Evolutionary conservation across 805 yeast genomes (phyloP), one percentile per base, ranked within the genome.

Genomic region (Kuraishia piskuri): DNA sequence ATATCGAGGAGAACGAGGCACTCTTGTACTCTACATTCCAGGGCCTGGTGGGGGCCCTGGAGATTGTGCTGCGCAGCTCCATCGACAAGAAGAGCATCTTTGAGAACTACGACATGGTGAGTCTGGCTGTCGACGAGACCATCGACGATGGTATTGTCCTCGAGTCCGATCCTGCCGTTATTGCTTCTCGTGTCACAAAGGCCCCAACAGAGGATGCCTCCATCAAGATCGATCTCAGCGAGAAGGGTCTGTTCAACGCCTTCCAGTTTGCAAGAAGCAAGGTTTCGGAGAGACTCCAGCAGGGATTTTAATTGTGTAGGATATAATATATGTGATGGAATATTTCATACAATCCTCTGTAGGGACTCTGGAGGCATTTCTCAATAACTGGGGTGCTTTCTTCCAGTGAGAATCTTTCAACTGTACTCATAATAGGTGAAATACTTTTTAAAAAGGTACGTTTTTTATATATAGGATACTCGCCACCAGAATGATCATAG

Each of bases 91-190:
- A 83, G 59, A 79, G 91, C 2, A 72, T 92, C 49, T 79, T 84
- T 61, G 96, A 88, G 58, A 81, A 85, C 66, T 94, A 86, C 66
- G 99, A 94, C 69, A 76, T 88, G 75, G 86, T 90, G 44, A 76
- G 89, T 48, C 77, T 94, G 67, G 88, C 95, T 3, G 79, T 91
- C 48, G 99, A 94, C 68, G 98, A 94, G 70, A 79, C 95, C 9
- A 76, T 94, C 50, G 99, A 94, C 66, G 96, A 91, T 65, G 99
- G 98, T 46, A 82, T 94, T 58, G 83, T 94, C 54, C 77, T 94
- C 60, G 97, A 94, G 68, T 86, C 90, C 24, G 97, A 94, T 63
- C 83, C 96, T 4, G 81, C 86, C 37, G 83, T 88, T 46, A 88
- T 94, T 60, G 91, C 92, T 2, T 81, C 95, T 17, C 81, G 99